Percentiles rank a stretch among this genome's conserved stretches.
Conservation (phyloP, 164 flowering plant genomes). For the Nymphaea colorata region DNA sequence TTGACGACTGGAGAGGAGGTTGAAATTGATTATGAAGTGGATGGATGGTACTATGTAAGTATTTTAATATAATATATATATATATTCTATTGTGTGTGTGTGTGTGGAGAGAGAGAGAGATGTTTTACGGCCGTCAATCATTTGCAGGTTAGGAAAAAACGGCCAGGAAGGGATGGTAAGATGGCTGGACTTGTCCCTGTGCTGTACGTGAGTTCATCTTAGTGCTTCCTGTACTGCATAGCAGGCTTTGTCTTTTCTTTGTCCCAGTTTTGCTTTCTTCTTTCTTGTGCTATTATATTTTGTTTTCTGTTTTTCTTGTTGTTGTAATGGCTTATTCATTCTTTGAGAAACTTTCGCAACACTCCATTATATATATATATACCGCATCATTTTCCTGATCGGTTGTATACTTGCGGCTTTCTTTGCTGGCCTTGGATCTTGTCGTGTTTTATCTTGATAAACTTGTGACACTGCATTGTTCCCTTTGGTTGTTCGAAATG, state of each 20-base stretch:
- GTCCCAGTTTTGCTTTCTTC: background rate
- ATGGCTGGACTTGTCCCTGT: slow-evolving; percentile 96
- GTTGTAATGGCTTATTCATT: background rate
- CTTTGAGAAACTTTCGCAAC: background rate
- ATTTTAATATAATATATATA: background rate
- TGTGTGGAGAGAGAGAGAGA: background rate
- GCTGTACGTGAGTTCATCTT: slow-evolving; percentile 68
- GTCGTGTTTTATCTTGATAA: too few relatives aligned
- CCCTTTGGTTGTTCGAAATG: too few relatives aligned
- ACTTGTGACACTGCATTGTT: too few relatives aligned
- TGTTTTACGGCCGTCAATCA: background rate
- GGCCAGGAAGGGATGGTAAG: slow-evolving; percentile 95
- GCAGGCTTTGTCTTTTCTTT: background rate
- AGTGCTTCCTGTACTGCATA: background rate
- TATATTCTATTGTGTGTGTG: background rate
- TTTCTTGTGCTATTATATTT: too few relatives aligned
- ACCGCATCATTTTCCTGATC: too few relatives aligned
- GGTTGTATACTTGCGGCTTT: too few relatives aligned
- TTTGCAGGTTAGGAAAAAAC: slow-evolving; percentile 90
- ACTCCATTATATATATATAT: background rate
- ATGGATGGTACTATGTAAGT: slow-evolving; percentile 99
- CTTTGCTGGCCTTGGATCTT: too few relatives aligned
- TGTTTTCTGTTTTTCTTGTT: background rate
- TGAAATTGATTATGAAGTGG: slow-evolving; percentile 93
- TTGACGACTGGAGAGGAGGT: slow-evolving; percentile 92